phyloP scores from a whole-genome alignment of 768 basidiomycete genomes.

The Pleurotus giganteus region DNA sequence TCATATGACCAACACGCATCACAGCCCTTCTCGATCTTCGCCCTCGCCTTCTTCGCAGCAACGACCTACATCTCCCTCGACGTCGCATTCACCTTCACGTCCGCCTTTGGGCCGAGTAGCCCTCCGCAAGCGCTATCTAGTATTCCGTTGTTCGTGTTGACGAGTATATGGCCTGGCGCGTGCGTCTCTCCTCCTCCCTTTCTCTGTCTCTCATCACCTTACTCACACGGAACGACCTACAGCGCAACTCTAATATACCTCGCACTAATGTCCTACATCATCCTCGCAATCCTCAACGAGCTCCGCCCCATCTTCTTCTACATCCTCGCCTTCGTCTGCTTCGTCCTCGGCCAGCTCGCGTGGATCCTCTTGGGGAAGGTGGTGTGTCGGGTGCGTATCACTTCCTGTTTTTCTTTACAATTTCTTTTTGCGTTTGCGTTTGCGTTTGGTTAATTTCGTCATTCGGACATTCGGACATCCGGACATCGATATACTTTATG shows the following conservation, averaged over 20 bases:
- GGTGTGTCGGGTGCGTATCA: slow-evolving; percentile 57
- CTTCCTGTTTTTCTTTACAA: too few species aligned
- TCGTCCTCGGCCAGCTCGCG: slow-evolving; percentile 77
- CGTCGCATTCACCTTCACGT: slow-evolving; percentile 65
- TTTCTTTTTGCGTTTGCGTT: too few species aligned
- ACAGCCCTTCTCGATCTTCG: slow-evolving; percentile 64
- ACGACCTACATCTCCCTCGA: slow-evolving; percentile 88
- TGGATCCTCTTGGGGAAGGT: slow-evolving; percentile 79
- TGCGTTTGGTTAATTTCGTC: too few species aligned
- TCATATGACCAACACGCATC: neutral
- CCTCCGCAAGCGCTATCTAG: slow-evolving; percentile 58
- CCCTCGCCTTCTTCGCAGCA: slow-evolving; percentile 59
- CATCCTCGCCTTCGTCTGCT: slow-evolving; percentile 68
- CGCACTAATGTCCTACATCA: slow-evolving; percentile 76
- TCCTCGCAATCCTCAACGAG: slow-evolving; percentile 75
- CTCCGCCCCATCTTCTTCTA: slow-evolving; percentile 79
- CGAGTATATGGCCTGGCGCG: slow-evolving; percentile 77
- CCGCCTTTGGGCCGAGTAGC: slow-evolving; percentile 54
- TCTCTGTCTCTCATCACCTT: neutral
- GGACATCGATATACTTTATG: too few species aligned
- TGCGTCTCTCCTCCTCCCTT: slow-evolving; percentile 34
- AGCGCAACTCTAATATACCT: slow-evolving; percentile 73
- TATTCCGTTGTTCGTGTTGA: slow-evolving; percentile 78
- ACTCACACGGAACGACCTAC: neutral
- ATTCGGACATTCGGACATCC: too few species aligned